Evolutionary conservation across 139 green algal species (phyloP).

Genomic region (Spirogloea muscicola): DNA sequence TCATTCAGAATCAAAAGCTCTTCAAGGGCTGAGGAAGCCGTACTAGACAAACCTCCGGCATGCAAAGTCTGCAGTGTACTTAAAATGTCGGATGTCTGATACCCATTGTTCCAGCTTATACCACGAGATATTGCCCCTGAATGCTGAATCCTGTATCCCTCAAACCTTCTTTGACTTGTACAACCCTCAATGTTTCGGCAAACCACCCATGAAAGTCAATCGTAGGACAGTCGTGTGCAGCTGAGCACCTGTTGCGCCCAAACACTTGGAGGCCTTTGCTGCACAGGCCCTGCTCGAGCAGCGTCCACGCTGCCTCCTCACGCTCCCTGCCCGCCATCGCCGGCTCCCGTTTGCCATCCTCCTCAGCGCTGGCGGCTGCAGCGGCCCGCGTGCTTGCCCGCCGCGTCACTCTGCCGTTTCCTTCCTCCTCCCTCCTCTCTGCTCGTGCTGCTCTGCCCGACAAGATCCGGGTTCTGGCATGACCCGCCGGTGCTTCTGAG

Average conservation of each 20-base stretch:
- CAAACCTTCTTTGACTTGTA: neutral
- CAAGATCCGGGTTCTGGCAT: neutral
- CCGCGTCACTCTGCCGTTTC: neutral
- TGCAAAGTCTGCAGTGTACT: too few relatives aligned
- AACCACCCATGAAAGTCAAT: too few relatives aligned
- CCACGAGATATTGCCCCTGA: neutral
- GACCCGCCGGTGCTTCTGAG: neutral
- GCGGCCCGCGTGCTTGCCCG: too few relatives aligned
- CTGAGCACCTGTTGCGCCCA: slow-evolving; percentile 18
- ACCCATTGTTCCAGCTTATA: neutral
- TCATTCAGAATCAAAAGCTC: too few relatives aligned
- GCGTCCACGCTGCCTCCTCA: slow-evolving; percentile 11
- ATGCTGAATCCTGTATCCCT: neutral
- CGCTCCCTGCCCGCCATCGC: neutral
- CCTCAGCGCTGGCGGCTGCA: too few relatives aligned
- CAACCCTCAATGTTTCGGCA: neutral
- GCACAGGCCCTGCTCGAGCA: neutral
- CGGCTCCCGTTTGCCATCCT: neutral
- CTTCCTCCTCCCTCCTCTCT: neutral
- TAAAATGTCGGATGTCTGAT: neutral
- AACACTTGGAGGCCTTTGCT: slow-evolving; percentile 16
- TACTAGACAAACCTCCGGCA: too few relatives aligned
- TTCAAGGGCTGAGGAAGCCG: too few relatives aligned
- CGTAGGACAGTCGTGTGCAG: too few relatives aligned
- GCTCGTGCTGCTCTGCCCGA: neutral